Base-by-base conservation (phyloP, 202 grass and related monocot genomes). In the Dendrocalamus latiflorus region DNA sequence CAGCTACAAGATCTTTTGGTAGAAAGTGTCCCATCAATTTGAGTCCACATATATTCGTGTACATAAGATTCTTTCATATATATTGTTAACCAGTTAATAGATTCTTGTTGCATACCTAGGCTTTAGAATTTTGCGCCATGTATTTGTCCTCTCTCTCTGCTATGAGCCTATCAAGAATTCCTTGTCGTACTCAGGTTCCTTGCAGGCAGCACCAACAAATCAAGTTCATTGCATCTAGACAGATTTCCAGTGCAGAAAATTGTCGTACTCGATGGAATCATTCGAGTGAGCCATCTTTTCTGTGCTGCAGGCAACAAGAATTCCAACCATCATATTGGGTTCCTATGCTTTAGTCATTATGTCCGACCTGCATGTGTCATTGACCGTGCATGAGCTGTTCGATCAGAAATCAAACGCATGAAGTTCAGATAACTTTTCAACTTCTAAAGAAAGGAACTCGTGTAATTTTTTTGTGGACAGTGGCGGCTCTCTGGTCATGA, bases 151-250 rank as follows among this genome's bases (percentile, higher is more conserved):
- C 13, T 62, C 17, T 63, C 18, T 43, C 65, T 36, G 37, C 30
- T 22, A n/a, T 76, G 44, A 76, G 76, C 25, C 17, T 16, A 72
- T 37, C 45, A n/a, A n/a, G n/a, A 72, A 44, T 37, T 67, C 59
- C 21, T 15, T 26, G 25, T 58, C 6, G 49, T 14, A 5, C 25
- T 81, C 30, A 22, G 42, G 41, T 73, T 89, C 21, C 9, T 64
- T 57, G 65, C 39, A 77, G 15, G 72, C 48, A 73, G 39, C 57
- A 77, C 50, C 79, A 21, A 49, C 12, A 24, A 68, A 33, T 24
- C 39, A 73, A 34, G 66, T 67, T 78, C 88, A 59, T 77, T 42
- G 78, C 49, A 89, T 65, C 39, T 1, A 53, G 78, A 86, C 78
- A 21, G 50, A 48, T 85, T 42, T 71, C 7, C 15, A 24, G 63